Percentiles rank a stretch among this genome's conserved stretches.
Evolutionary conservation across 2,329 filamentous ascomycete genomes (phyloP).

Genomic region (Cladophialophora bantiana): DNA sequence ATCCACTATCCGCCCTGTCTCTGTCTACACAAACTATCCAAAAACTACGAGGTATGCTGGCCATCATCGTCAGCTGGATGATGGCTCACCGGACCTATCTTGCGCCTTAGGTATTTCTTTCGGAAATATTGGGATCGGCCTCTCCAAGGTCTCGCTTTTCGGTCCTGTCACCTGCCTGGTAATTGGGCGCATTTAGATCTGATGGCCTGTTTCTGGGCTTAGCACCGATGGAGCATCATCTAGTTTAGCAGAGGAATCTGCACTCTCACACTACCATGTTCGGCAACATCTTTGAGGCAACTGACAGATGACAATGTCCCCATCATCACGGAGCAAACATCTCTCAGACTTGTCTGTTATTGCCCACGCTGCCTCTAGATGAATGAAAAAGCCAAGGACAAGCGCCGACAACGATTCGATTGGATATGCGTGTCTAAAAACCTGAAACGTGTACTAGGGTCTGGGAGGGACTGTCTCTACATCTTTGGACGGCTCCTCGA

Average conservation of each 20-base stretch:
- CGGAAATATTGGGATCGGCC: not conserved
- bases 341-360: not conserved
- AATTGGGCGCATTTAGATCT: not conserved
- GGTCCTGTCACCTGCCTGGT: not conserved
- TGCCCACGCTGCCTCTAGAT: not conserved
- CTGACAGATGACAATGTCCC: not conserved
- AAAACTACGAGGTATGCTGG: not conserved
- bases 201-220: constrained; percentile 1
- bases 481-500: constrained; percentile 18
- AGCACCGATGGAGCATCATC: constrained; percentile 4
- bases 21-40: not conserved
- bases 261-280: not conserved
- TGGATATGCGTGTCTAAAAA: not conserved
- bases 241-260: not conserved
- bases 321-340: not conserved
- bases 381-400: not conserved
- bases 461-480: not conserved
- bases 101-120: not conserved
- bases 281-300: not conserved
- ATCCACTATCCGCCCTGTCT: not conserved
- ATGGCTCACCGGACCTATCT: not conserved
- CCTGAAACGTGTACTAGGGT: not conserved
- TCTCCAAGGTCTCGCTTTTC: not conserved
- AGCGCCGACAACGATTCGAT: not conserved
- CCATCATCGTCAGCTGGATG: not conserved